Evolutionary conservation across 306 rosid genomes (phyloP), one percentile per base, ranked within the genome.

Genomic region (Senna tora): DNA sequence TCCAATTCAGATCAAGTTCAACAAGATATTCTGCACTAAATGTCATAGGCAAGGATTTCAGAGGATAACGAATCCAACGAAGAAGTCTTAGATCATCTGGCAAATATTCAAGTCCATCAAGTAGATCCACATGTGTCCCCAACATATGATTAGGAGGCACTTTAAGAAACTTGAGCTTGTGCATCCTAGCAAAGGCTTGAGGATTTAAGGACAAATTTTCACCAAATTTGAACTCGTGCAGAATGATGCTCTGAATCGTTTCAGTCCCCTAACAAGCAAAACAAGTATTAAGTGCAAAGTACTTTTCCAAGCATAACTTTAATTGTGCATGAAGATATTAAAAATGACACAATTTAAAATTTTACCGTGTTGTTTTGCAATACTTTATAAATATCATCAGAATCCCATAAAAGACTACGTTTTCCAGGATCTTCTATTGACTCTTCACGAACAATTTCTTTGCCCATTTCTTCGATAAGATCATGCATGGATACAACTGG

Each of bases 401-500:
- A 0, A 53, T 53, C 15, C 59, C 33, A 53, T 20, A 53, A 53
- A 2, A 2, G n/a, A 21, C 59, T 20, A 8, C 2, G 14, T 52
- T 53, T 53, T 9, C 13, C n/a, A 53, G 13, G 32, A 21, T 53
- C 13, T 1, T 53, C 5, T 2, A 21, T 20, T 4, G 33, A 53
- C 3, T 20, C 57, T 53, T 21, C 6, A 21, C 33, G 7, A 53
- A 20, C 59, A 53, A 53, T 53, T 0, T 53, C 59, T 0, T 2
- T 0, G 20, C 59, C 33, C 33, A 53, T 21, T 21, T 20, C 33
- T 53, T 53, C 6, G 9, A 53, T 53, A 1, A 53, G 14, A 7
- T 74, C 72, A 65, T 74, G 78, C 78, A 74, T 74, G 0, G 20
- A 42, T 2, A 74, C 42, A 9, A 61, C 20, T 36, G 70, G 21